Evolutionary conservation across 495 filamentous ascomycete genomes (phyloP), one percentile per base, ranked within the genome.

Genomic region (Penicillium flavigenum): DNA sequence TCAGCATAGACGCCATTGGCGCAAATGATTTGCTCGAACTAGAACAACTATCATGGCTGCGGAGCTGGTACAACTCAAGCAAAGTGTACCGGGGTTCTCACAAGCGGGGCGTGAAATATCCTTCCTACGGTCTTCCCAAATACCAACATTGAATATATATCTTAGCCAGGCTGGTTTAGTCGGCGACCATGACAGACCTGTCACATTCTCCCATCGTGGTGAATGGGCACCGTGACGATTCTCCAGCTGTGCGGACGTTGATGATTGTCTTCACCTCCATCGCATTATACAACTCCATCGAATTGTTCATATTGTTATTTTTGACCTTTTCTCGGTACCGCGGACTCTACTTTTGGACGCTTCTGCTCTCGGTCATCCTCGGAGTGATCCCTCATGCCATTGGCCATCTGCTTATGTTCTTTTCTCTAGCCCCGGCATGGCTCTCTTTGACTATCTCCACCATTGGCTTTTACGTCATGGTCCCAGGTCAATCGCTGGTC

Each of bases 401-500:
- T 20, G 85, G 80, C 20, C 83, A 82, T 34, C 53, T 76, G 47
- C 61, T 87, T 26, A 81, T 82, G 53, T 82, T 82, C 51, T 84
- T 85, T 55, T 56, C 67, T 43, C 53, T 77, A 19, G 69, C 67
- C 2, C 74, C 73, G 2, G 36, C 67, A 36, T 72, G 75, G 70
- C 36, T 78, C 7, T 65, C 64, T 4, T 61, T 78, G 42, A 68
- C 70, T 0, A 48, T 83, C 0, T 67, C 75, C 41, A 76, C 76
- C 16, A 65, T 83, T 38, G 85, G 85, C 0, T 89, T 84, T 76
- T 81, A 77, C 47, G 61, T 69, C 38, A 86, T 87, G 83, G 83
- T 88, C 0, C 82, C 83, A 0, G 83, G 83, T 4, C 85, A 87
- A 67, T 84, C 83, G n/a, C 57, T 88, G 14, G 84, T 89, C 4